Conservation (phyloP, 352 stramenopile species). For the Globisporangium abappressorium region DNA sequence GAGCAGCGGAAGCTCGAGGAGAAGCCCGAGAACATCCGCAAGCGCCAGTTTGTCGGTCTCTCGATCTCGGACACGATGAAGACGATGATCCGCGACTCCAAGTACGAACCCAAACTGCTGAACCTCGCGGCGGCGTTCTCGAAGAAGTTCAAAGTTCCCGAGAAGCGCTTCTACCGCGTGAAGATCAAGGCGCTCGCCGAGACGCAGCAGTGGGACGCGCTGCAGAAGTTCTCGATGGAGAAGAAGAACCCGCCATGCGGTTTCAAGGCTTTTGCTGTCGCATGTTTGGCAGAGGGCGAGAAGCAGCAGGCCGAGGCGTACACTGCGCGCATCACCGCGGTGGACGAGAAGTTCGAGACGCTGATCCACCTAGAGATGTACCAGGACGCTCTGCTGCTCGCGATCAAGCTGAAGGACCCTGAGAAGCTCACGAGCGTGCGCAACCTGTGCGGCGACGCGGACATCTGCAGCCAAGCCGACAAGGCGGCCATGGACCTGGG, state of each 20-base stretch:
- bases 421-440: slow-evolving; percentile 85
- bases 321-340: slow-evolving; percentile 72
- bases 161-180: slow-evolving; percentile 90
- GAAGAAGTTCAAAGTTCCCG: slow-evolving; percentile 89
- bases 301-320: slow-evolving; percentile 83
- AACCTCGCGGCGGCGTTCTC: slow-evolving; percentile 59
- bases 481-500: slow-evolving; percentile 78
- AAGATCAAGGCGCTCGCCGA: slow-evolving; percentile 88
- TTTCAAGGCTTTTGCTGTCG: slow-evolving; percentile 83
- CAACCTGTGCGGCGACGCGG: slow-evolving; percentile 70
- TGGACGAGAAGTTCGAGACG: slow-evolving; percentile 88
- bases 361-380: slow-evolving; percentile 85
- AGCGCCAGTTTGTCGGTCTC: slow-evolving; percentile 73
- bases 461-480: slow-evolving; percentile 76
- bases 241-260: slow-evolving; percentile 84
- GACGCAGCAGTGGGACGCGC: slow-evolving; percentile 81
- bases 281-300: slow-evolving; percentile 71
- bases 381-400: slow-evolving; percentile 71
- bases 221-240: slow-evolving; percentile 86
- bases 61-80: slow-evolving; percentile 88
- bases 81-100: slow-evolving; percentile 68
- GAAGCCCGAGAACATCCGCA: slow-evolving; percentile 78
- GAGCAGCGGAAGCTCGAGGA: slow-evolving; percentile 83
- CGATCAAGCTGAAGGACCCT: slow-evolving; percentile 82
- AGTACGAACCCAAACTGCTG: slow-evolving; percentile 81